Conservation (phyloP, 176 grass and related monocot species). For the Saccharum spontaneum region DNA sequence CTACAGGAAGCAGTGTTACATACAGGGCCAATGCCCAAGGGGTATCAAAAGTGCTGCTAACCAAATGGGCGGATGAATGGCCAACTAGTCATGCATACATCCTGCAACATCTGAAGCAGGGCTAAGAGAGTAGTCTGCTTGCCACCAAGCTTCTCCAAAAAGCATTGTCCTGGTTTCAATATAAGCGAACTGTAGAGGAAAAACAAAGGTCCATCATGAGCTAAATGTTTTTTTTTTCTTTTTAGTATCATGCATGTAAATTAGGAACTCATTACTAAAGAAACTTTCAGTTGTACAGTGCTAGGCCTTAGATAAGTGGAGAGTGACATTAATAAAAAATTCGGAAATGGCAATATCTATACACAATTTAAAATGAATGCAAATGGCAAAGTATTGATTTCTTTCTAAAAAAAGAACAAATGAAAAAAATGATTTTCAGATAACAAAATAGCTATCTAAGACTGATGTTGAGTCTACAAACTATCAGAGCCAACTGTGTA, state of each 20-base stretch:
- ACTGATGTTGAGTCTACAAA: not conserved
- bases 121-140: not conserved
- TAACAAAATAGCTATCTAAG: not conserved
- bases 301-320: not conserved
- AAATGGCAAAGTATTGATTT: not conserved
- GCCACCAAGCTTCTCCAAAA: conserved; percentile 19
- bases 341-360: not conserved
- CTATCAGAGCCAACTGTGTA: not conserved
- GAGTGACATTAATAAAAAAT: too few relatives aligned
- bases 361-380: not conserved
- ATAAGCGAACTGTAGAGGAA: not conserved
- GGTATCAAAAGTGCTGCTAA: not conserved
- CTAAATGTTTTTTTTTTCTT: not conserved
- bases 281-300: not conserved
- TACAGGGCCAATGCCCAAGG: not conserved
- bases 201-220: not conserved
- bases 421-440: not conserved
- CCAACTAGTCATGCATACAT: not conserved
- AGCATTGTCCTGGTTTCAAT: not conserved
- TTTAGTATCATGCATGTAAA: not conserved
- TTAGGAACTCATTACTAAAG: not conserved
- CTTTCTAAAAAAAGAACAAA: not conserved
- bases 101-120: not conserved
- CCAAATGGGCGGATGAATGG: not conserved
- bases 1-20: not conserved